Conservation (phyloP, 208 protist species). For the Leishmania arabica region DNA sequence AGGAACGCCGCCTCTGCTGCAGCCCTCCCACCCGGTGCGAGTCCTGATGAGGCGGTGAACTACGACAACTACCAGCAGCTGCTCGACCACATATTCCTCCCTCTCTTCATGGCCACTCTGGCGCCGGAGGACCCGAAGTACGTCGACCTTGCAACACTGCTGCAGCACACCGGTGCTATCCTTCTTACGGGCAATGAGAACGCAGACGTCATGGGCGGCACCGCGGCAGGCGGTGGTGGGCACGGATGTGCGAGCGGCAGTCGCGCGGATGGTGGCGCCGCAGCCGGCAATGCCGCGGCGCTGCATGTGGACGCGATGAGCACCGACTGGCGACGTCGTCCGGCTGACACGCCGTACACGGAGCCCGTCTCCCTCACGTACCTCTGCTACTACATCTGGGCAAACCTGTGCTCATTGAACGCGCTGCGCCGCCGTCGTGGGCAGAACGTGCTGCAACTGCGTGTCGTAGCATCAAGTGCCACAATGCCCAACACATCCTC, state of each 20-base stretch:
- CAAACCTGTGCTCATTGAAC: conserved; percentile 98
- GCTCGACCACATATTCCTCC: conserved; percentile 97
- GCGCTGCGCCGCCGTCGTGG: conserved; percentile 83
- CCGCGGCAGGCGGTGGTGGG: neutral
- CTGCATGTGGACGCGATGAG: neutral
- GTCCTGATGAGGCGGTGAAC: conserved; percentile 18
- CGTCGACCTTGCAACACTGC: conserved; percentile 92
- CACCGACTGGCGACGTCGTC: conserved; percentile 55
- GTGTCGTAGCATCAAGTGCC: conserved; percentile 68
- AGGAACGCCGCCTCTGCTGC: neutral
- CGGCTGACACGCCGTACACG: conserved; percentile 96
- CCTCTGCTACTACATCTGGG: conserved; percentile 97
- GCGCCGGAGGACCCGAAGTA: conserved; percentile 90
- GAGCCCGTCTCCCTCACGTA: conserved; percentile 93
- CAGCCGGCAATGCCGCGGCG: neutral
- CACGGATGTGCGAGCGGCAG: neutral
- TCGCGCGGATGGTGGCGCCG: neutral
- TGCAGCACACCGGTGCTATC: conserved; percentile 94
- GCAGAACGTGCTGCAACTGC: conserved; percentile 93
- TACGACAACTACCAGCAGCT: conserved; percentile 95
- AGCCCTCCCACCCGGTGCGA: conserved; percentile 4
- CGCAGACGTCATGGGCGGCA: conserved; percentile 54
- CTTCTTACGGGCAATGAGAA: conserved; percentile 96
- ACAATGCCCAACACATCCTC: conserved; percentile 44
- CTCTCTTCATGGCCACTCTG: conserved; percentile 97